Conservation (phyloP, 306 rosid species). For the Cucurbita moschata region DNA sequence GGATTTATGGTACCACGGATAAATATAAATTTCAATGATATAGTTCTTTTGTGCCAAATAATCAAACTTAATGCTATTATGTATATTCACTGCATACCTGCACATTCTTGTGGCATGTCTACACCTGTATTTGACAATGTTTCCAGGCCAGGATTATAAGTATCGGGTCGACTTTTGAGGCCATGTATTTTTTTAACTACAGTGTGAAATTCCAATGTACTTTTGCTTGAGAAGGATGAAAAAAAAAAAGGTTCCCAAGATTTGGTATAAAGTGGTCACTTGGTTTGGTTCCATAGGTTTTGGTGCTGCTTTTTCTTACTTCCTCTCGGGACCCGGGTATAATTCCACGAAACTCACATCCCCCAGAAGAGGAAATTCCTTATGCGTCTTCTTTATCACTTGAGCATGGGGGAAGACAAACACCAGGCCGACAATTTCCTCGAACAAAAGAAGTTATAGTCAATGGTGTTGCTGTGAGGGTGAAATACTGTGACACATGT, state of each 20-base stretch:
- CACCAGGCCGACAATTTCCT: slow-evolving; percentile 69
- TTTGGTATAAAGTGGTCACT: slow-evolving; percentile 21
- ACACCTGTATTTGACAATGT: not conserved
- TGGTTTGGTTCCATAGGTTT: slow-evolving; percentile 47
- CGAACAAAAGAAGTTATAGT: slow-evolving; percentile 64
- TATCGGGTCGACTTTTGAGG: not conserved
- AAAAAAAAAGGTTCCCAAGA: not conserved
- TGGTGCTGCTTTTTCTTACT: slow-evolving; percentile 81
- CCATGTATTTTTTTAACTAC: not conserved
- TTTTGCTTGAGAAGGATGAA: not conserved
- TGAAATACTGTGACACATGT: slow-evolving; percentile 90
- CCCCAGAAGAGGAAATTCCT: slow-evolving; percentile 80
- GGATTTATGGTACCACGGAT: not conserved
- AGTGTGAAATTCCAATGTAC: not conserved
- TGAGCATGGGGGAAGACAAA: slow-evolving; percentile 60
- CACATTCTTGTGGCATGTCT: not conserved
- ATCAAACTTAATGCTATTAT: not conserved
- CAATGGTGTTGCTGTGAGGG: slow-evolving; percentile 54
- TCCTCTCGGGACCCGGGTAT: slow-evolving; percentile 90
- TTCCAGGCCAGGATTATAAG: not conserved
- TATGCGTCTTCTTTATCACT: slow-evolving; percentile 29
- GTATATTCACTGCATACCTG: not conserved
- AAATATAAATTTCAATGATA: not conserved
- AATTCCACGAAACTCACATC: slow-evolving; percentile 71
- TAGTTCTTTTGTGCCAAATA: not conserved